phyloP scores from a whole-genome alignment of 495 filamentous ascomycete genomes.

The Diplogelasinospora grovesii region DNA sequence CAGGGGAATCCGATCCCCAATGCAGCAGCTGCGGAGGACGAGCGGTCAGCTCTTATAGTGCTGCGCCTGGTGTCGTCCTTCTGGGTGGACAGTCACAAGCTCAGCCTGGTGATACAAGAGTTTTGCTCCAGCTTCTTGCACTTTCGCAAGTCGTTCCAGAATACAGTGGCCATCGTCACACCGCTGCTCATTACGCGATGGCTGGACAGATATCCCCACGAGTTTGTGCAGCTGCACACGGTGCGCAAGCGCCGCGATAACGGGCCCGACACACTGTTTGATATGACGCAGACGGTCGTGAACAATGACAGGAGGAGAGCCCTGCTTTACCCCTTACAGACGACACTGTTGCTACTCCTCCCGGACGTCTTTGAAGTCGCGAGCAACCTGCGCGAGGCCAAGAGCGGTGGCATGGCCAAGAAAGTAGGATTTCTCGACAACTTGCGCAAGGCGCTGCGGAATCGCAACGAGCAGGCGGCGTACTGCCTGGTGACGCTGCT shows the following conservation, averaged over 20 bases:
- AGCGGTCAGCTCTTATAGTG: slow-evolving; percentile 41
- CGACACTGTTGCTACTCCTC: slow-evolving; percentile 51
- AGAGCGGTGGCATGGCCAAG: slow-evolving; percentile 51
- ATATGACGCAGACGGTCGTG: slow-evolving; percentile 51
- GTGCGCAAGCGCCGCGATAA: slow-evolving; percentile 52
- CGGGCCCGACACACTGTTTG: slow-evolving; percentile 56
- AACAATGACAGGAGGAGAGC: slow-evolving; percentile 47
- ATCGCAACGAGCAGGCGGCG: slow-evolving; percentile 53
- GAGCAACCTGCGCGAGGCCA: slow-evolving; percentile 53
- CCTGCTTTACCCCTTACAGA: slow-evolving; percentile 55
- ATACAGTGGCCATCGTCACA: slow-evolving; percentile 50
- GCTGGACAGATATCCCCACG: slow-evolving; percentile 54
- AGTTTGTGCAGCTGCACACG: slow-evolving; percentile 54
- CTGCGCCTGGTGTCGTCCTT: slow-evolving; percentile 51
- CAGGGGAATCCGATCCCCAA: slow-evolving; percentile 30
- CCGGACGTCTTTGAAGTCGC: slow-evolving; percentile 61
- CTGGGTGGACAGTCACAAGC: slow-evolving; percentile 54
- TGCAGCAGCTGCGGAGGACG: slow-evolving; percentile 42
- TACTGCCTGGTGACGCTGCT: slow-evolving; percentile 54
- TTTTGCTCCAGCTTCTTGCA: slow-evolving; percentile 57
- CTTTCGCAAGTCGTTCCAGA: slow-evolving; percentile 55
- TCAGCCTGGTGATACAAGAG: slow-evolving; percentile 53
- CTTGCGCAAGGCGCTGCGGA: slow-evolving; percentile 50
- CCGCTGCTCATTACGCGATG: slow-evolving; percentile 54
- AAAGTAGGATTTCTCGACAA: slow-evolving; percentile 56